Base-by-base conservation (phyloP, 2,329 filamentous ascomycete genomes). In the Pleochaeta shiraiana region DNA sequence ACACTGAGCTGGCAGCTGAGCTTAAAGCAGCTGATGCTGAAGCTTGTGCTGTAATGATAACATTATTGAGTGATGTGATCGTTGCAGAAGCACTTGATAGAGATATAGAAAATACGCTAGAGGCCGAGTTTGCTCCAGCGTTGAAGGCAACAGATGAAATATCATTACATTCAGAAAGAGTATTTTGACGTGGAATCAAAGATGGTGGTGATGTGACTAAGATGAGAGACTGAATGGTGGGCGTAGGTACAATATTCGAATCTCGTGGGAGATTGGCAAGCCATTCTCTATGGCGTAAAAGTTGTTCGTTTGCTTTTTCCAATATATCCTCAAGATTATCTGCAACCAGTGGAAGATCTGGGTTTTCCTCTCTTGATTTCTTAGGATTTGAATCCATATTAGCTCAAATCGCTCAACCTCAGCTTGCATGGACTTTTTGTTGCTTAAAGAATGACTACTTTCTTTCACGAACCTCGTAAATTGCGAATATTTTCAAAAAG, bases 21-120 rank as follows among this genome's bases (percentile, higher is more conserved):
- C 60, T 63, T 16, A 63, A 9, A n/a, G 50, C 50, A 19, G 43
- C 50, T 30, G 63, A 47, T 37, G 61, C 61, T n/a, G 65, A 64
- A 4, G 34, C 34, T n/a, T 64, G 14, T 12, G 55, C 55, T 21
- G 28, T 47, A 21, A 26, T 34, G 28, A 63, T 11, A 4, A 24
- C 34, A 45, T 30, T 26, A 21, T 28, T 63, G 34, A 65, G 64
- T 3, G 66, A 64, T 14, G 43, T 24, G 3, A 65, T 64, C 21
- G 50, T 61, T n/a, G 30, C 30, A 1, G 64, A 60, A n/a, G 53
- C 60, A 43, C 64, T 63, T 24, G 61, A 12, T 11, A 67, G 30
- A 4, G 65, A 65, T 21, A 31, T 39, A 16, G 55, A 24, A 24
- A 66, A 45, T 1, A 34, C 43, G 26, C 28, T 12, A 4, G 63